Evolutionary conservation across 2,329 filamentous ascomycete genomes (phyloP).

Genomic region (Aspergillus fumigatus): DNA sequence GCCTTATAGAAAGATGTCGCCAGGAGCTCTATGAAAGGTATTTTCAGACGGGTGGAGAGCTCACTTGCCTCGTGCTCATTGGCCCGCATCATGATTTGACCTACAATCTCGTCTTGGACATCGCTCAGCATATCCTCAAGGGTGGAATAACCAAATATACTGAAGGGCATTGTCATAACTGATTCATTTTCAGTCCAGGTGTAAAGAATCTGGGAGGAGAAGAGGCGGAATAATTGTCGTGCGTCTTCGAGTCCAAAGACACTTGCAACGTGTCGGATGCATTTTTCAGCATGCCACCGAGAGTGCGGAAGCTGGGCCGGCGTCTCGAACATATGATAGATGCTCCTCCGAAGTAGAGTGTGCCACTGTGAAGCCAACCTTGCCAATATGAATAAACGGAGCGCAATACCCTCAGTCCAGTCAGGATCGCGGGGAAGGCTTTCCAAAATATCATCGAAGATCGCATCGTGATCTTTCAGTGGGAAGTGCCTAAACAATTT

Average conservation of each 20-base stretch:
- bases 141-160: constrained; percentile 73
- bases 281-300: constrained; percentile 66
- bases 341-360: constrained; percentile 76
- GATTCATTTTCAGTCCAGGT: constrained; percentile 74
- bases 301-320: constrained; percentile 67
- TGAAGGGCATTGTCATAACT: constrained; percentile 71
- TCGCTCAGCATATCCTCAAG: constrained; percentile 66
- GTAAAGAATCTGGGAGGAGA: constrained; percentile 82
- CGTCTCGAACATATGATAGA: constrained; percentile 92
- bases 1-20: constrained; percentile 68
- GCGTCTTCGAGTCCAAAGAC: constrained; percentile 62
- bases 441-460: constrained; percentile 79
- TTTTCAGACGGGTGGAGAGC: constrained; percentile 56
- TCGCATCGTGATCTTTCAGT: constrained; percentile 74
- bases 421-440: constrained; percentile 69
- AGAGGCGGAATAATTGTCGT: constrained; percentile 71
- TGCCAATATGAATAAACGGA: constrained; percentile 71
- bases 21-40: constrained; percentile 56
- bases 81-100: constrained; percentile 76
- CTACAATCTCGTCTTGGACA: constrained; percentile 71
- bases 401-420: constrained; percentile 75
- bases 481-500: constrained; percentile 75
- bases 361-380: constrained; percentile 78
- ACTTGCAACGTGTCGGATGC: constrained; percentile 62
- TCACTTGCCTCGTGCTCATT: constrained; percentile 60